Evolutionary conservation across 371 early-diverging fungal species (phyloP), one percentile per base, ranked within the genome.

Genomic region (Funneliformis caledonium): DNA sequence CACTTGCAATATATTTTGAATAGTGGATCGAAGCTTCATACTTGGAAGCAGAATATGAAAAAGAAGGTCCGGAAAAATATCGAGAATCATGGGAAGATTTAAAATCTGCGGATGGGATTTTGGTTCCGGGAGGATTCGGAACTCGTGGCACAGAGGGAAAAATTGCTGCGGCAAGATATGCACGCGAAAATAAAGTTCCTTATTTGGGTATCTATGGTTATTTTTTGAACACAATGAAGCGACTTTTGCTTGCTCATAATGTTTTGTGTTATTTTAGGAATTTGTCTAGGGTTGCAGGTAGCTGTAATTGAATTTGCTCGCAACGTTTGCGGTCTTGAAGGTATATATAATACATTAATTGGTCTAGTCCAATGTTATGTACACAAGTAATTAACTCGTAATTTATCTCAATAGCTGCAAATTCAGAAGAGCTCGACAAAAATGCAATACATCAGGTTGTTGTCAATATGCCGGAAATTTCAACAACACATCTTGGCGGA

Each of bases 61-160:
- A 90, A 73, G 83, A 87, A 73, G 91, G 96, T 83, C 96, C 98
- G 52, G 88, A 94, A 85, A 95, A 96, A 86, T 97, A 95, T 87
- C 94, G 97, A 83, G 97, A 97, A 83, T 94, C 98, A 4, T 98
- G 98, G 99, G 90, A 94, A 83, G 87, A 87, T 48, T 86, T 99
- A 68, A 94, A 95, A 86, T 89, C 92, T 31, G 95, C 97, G 50
- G 87, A 97, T 85, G 99, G 99, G 78, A 95, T 99, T 74, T 88
- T 99, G n/a, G 96, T 99, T 33, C 99, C 99, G 26, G 99, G 99
- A 83, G 99, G 99, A 48, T 99, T 99, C 86, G 99, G 99, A 73
- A 88, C 87, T 76, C 96, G 99, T 85, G 99, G 99, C 82, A 93
- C 94, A 59, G 99, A 99, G 85, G 99, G 99, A 82, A 99, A 96